These are phyloP conservation scores for Corchorus olitorius DNA, from an alignment of 345 rosid genomes.

Conservation along the genomic window DNA sequence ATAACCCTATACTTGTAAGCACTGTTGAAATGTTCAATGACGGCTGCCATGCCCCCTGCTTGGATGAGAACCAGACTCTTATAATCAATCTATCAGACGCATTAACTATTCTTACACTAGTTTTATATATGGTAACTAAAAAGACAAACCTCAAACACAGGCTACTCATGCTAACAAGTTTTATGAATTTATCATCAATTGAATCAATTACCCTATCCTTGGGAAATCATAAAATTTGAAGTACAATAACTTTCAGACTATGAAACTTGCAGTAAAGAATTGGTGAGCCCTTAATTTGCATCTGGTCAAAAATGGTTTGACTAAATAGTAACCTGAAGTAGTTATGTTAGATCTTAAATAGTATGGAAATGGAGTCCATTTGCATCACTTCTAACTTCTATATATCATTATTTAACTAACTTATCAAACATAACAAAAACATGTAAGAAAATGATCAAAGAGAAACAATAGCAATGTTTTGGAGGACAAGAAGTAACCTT, in stretches of 20 bases:
- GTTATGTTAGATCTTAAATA: background rate
- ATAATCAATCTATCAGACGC: background rate
- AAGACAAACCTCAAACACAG: background rate
- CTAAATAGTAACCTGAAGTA: background rate
- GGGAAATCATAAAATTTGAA: background rate
- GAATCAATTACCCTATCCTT: background rate
- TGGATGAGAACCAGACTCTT: conserved; percentile 6
- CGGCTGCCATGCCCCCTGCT: conserved; percentile 92
- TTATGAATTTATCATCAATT: background rate
- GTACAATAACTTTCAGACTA: background rate
- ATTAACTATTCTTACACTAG: background rate
- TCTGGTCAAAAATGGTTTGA: background rate
- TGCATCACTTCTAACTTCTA: background rate
- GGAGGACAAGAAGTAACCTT: conserved; percentile 47
- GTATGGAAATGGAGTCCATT: background rate
- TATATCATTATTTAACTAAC: background rate
- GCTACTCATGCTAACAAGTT: background rate
- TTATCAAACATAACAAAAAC: background rate
- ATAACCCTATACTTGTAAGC: conserved; percentile 64
- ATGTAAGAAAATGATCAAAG: background rate
- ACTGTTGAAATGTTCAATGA: conserved; percentile 84
- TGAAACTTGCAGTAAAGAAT: background rate
- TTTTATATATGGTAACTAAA: background rate
- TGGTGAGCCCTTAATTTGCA: background rate
- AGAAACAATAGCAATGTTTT: background rate